Conservation (phyloP, 2,329 filamentous ascomycete species). For the Hymenoscyphus fraxineus region DNA sequence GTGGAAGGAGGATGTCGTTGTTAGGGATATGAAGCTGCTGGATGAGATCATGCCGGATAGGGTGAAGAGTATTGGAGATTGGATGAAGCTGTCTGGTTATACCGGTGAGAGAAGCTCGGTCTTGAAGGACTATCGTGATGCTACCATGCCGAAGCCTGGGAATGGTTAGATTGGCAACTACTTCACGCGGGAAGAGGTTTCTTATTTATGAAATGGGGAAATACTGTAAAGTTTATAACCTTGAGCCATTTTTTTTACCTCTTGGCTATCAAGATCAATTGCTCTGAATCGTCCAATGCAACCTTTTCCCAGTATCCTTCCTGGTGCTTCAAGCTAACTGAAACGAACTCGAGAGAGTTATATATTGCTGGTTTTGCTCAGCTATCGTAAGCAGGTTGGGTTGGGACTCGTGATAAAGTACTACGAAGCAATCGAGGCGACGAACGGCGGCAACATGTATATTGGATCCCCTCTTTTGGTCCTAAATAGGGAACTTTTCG, state of each 20-base stretch:
- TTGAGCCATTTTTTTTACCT: no score
- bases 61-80: constrained; percentile 18
- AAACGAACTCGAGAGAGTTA: no score
- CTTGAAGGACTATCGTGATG: constrained; percentile 37
- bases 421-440: neutral
- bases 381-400: neutral
- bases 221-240: no score
- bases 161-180: neutral
- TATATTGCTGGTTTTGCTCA: no score
- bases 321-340: no score
- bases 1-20: constrained; percentile 7
- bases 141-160: neutral
- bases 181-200: neutral
- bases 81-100: constrained; percentile 19
- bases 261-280: no score
- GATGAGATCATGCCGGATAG: constrained; percentile 23
- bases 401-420: neutral
- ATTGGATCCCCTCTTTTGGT: neutral
- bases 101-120: constrained; percentile 16
- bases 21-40: constrained; percentile 19
- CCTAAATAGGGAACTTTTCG: neutral
- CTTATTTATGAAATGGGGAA: no score
- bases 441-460: neutral
- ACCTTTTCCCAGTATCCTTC: no score
- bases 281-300: no score